Conservation (phyloP, 768 basidiomycete genomes). For the Hypholoma fasciculare region DNA sequence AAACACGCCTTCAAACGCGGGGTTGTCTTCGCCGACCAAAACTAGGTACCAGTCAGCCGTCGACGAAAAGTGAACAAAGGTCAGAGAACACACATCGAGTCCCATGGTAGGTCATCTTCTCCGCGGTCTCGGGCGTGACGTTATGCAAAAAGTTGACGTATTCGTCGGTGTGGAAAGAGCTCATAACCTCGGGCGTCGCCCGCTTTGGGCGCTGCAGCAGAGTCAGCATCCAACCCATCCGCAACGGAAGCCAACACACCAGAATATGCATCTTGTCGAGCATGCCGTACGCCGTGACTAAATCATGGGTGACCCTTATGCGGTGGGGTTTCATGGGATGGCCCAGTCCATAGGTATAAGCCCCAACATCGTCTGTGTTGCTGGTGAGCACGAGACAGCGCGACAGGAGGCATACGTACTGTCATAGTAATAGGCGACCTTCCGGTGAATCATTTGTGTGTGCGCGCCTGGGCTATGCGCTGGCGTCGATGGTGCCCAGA, state of each 20-base stretch:
- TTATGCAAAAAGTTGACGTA: slow-evolving; percentile 89
- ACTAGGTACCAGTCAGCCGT: slow-evolving; percentile 38
- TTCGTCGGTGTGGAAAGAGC: slow-evolving; percentile 98
- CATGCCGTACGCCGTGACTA: slow-evolving; percentile 90
- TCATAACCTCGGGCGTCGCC: slow-evolving; percentile 76
- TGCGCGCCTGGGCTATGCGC: not conserved
- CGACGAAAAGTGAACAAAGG: not conserved
- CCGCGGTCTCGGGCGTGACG: slow-evolving; percentile 90
- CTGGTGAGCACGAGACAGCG: not conserved
- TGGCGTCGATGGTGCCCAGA: slow-evolving; percentile 7
- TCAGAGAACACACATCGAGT: slow-evolving; percentile 67
- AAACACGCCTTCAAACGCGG: slow-evolving; percentile 93
- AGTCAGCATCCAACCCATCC: not conserved
- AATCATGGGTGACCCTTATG: slow-evolving; percentile 91
- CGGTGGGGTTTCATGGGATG: slow-evolving; percentile 98
- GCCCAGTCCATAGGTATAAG: slow-evolving; percentile 80
- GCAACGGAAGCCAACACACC: slow-evolving; percentile 45
- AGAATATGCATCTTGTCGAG: slow-evolving; percentile 92
- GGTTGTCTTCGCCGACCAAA: slow-evolving; percentile 89
- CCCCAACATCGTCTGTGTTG: slow-evolving; percentile 61
- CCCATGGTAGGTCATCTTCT: slow-evolving; percentile 82
- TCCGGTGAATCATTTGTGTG: slow-evolving; percentile 50
- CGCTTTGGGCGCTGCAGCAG: slow-evolving; percentile 62
- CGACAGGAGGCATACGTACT: slow-evolving; percentile 36
- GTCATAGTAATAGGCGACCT: slow-evolving; percentile 83